Evolutionary conservation across 2,329 filamentous ascomycete genomes (phyloP).

Genomic region (Hyphodiscus sp.): DNA sequence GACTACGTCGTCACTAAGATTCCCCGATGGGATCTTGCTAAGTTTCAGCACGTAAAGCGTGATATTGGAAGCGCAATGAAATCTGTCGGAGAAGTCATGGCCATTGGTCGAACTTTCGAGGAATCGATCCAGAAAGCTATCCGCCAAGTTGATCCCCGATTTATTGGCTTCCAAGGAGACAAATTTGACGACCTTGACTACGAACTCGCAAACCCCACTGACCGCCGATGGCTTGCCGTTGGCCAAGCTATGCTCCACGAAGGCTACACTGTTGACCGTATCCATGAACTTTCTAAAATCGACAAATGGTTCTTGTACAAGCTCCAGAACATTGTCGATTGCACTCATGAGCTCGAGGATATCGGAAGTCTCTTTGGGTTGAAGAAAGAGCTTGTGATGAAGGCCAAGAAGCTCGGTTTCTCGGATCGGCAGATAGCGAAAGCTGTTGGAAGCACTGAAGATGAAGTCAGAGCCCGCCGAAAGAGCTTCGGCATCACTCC

Average conservation of each 20-base stretch:
- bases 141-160: constrained; percentile 89
- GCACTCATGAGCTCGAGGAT: constrained; percentile 76
- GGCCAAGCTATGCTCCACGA: constrained; percentile 98
- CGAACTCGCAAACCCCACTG: constrained; percentile 85
- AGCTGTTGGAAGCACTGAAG: constrained; percentile 79
- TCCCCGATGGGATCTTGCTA: constrained; percentile 94
- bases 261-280: constrained; percentile 83
- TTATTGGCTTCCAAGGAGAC: constrained; percentile 89
- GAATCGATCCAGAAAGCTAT: constrained; percentile 99
- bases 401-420: constrained; percentile 97
- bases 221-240: constrained; percentile 94
- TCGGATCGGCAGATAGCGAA: constrained; percentile 91
- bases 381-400: constrained; percentile 81
- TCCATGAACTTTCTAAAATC: constrained; percentile 95
- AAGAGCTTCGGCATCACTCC: constrained; percentile 84
- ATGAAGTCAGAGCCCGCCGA: constrained; percentile 79
- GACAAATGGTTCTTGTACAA: constrained; percentile 99
- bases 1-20: constrained; percentile 99
- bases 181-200: constrained; percentile 90
- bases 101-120: constrained; percentile 96
- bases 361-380: constrained; percentile 76
- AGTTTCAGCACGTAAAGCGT: constrained; percentile 98
- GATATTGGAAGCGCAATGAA: constrained; percentile 99
- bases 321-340: constrained; percentile 93
- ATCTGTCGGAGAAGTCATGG: constrained; percentile 98